phyloP scores from a whole-genome alignment of 352 stramenopile species.

The Phytopythium oedochilum region DNA sequence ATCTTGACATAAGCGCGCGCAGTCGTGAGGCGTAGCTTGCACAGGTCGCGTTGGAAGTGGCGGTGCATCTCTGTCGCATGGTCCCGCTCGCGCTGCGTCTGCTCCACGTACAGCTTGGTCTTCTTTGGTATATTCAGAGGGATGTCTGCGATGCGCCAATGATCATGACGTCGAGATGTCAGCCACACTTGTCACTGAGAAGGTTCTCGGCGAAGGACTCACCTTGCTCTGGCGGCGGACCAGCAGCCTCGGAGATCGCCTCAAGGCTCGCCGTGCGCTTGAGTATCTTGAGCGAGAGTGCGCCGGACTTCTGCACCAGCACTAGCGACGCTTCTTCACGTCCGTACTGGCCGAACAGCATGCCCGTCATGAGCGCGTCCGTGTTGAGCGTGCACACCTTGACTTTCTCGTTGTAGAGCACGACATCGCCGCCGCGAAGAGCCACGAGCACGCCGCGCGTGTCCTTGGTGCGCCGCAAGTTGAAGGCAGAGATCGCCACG shows the following conservation, averaged over 20 bases:
- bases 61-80: constrained; percentile 90
- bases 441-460: constrained; percentile 80
- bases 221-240: constrained; percentile 83
- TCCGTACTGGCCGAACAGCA: constrained; percentile 86
- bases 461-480: constrained; percentile 65
- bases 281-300: constrained; percentile 86
- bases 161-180: background rate
- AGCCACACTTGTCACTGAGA: background rate
- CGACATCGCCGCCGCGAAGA: constrained; percentile 79
- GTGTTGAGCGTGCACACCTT: constrained; percentile 70
- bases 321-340: constrained; percentile 85
- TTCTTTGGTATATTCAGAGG: constrained; percentile 92
- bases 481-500: constrained; percentile 75
- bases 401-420: constrained; percentile 88
- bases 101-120: constrained; percentile 92
- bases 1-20: constrained; percentile 89
- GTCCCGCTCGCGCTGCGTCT: constrained; percentile 89
- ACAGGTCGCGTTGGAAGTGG: constrained; percentile 89
- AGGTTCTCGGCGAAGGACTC: background rate
- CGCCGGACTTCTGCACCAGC: constrained; percentile 73
- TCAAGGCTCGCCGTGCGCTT: constrained; percentile 82
- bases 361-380: constrained; percentile 64
- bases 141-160: constrained; percentile 49
- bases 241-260: constrained; percentile 60
- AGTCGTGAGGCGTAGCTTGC: constrained; percentile 84